These are phyloP conservation scores for Closterium sp. DNA, from an alignment of 139 green algal species.

Conservation along the genomic window DNA sequence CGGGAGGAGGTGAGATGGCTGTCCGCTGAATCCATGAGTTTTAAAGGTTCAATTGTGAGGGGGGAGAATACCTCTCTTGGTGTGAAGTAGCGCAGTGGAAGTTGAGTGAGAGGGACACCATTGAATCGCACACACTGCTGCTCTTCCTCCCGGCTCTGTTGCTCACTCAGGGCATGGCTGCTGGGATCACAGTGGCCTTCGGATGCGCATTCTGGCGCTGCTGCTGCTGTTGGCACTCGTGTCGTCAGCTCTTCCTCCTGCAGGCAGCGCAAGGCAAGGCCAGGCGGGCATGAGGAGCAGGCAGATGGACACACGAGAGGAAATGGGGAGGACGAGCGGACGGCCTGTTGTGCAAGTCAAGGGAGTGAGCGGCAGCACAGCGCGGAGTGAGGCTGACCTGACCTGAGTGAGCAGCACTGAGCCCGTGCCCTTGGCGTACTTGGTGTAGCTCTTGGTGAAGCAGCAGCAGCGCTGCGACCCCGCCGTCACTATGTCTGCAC, in stretches of 20 bases:
- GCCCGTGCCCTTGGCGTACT: conserved; percentile 67
- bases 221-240: not conserved
- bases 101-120: conserved; percentile 25
- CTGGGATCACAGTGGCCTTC: not conserved
- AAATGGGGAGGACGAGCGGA: not conserved
- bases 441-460: conserved; percentile 79
- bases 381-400: too few relatives aligned
- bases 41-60: not conserved
- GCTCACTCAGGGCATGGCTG: not conserved
- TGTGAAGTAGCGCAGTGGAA: conserved; percentile 69
- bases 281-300: not conserved
- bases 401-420: conserved; percentile 58
- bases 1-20: too few relatives aligned
- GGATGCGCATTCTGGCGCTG: not conserved
- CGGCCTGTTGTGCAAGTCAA: too few relatives aligned
- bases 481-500: conserved; percentile 64
- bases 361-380: too few relatives aligned
- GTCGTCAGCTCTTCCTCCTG: not conserved
- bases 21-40: too few relatives aligned
- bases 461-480: conserved; percentile 59
- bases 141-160: not conserved
- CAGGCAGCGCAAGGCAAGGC: not conserved
- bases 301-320: too few relatives aligned
- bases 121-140: not conserved
- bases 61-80: conserved; percentile 52